Conservation (phyloP, 1,284 basidiomycete species). For the Cerrena zonata region DNA sequence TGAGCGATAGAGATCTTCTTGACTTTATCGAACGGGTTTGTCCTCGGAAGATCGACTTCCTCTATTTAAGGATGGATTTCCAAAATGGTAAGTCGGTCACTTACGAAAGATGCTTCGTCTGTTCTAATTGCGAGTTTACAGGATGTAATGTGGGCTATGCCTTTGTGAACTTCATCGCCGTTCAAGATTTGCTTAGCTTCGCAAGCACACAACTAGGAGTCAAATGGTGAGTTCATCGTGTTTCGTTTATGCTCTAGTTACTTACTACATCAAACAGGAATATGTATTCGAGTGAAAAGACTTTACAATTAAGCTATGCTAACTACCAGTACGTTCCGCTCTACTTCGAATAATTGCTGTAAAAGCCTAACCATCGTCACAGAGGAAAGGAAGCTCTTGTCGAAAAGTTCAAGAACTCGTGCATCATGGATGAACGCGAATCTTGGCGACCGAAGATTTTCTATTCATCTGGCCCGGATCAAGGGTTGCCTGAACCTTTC, state of each 20-base stretch:
- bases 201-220: constrained; percentile 66
- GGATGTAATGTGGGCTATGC: constrained; percentile 84
- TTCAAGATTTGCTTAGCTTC: constrained; percentile 70
- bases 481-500: constrained; percentile 75
- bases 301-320: constrained; percentile 80
- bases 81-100: constrained; percentile 50
- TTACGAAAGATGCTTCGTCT: not conserved
- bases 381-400: constrained; percentile 83
- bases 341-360: not conserved
- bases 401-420: constrained; percentile 81
- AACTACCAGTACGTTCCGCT: constrained; percentile 66
- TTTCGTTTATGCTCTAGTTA: not conserved
- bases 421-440: constrained; percentile 77
- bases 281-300: constrained; percentile 82
- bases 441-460: constrained; percentile 82
- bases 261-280: constrained; percentile 46
- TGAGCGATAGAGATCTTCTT: constrained; percentile 72
- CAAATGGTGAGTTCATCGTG: constrained; percentile 53
- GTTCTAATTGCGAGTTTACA: constrained; percentile 20
- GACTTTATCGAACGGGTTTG: constrained; percentile 64
- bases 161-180: constrained; percentile 80
- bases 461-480: constrained; percentile 65
- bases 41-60: constrained; percentile 69
- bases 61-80: constrained; percentile 83
- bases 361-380: constrained; percentile 4